Conservation (phyloP, 148 eudicot genomes). For the Arctostaphylos glauca region DNA sequence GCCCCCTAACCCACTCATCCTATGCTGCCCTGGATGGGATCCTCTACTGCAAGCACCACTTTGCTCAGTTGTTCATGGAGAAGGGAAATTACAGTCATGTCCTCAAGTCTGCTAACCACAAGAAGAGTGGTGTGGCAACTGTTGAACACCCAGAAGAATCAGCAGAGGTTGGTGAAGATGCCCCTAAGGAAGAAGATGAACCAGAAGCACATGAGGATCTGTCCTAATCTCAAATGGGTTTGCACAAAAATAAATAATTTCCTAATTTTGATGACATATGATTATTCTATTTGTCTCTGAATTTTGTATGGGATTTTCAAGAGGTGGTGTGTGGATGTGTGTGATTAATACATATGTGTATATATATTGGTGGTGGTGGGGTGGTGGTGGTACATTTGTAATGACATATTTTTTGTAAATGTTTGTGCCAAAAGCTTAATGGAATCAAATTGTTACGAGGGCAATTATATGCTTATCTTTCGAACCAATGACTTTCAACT, state of each 20-base stretch:
- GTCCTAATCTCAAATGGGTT: not conserved
- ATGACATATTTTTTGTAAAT: not conserved
- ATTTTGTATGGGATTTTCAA: not conserved
- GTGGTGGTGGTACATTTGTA: not conserved
- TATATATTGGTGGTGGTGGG: too few species aligned
- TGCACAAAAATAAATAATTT: not conserved
- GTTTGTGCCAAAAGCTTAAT: slow-evolving; percentile 2
- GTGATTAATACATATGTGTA: not conserved
- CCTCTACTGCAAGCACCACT: slow-evolving; percentile 84
- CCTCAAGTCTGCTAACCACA: slow-evolving; percentile 56
- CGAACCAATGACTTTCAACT: too few species aligned
- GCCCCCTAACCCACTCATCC: slow-evolving; percentile 84
- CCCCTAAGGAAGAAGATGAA: slow-evolving; percentile 6
- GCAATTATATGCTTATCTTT: too few species aligned
- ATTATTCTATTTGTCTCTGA: not conserved
- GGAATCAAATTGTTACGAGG: not conserved
- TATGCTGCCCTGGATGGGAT: slow-evolving; percentile 91
- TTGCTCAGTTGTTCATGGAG: slow-evolving; percentile 91
- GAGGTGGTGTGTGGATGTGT: not conserved
- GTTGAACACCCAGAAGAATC: slow-evolving; percentile 13
- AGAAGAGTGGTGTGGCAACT: slow-evolving; percentile 31
- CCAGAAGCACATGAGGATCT: not conserved
- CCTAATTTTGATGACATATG: not conserved
- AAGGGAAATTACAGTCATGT: slow-evolving; percentile 80
- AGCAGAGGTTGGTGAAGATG: slow-evolving; percentile 8